Conservation (phyloP, 2,329 filamentous ascomycete species). For the Pyrenochaeta sp. region DNA sequence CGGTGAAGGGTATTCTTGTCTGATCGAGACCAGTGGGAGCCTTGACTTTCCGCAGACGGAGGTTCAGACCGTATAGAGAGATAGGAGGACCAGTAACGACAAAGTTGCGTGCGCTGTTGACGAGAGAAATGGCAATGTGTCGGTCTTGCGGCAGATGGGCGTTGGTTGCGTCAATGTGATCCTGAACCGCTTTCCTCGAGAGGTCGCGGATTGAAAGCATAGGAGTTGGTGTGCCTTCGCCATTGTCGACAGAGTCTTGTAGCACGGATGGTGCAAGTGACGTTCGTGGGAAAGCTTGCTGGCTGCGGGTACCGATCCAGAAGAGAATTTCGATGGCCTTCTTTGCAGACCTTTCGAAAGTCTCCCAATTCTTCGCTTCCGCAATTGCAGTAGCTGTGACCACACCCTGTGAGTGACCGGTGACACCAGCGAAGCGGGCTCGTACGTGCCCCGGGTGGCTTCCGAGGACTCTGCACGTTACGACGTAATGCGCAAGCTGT, state of each 20-base stretch:
- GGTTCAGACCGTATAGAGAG: slow-evolving; percentile 93
- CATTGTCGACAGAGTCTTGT: slow-evolving; percentile 91
- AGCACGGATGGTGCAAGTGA: slow-evolving; percentile 90
- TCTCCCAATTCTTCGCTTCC: slow-evolving; percentile 91
- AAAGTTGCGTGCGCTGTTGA: slow-evolving; percentile 97
- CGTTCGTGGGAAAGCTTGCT: slow-evolving; percentile 95
- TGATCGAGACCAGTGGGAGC: slow-evolving; percentile 97
- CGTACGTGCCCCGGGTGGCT: slow-evolving; percentile 88
- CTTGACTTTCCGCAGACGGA: slow-evolving; percentile 95
- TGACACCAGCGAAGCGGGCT: slow-evolving; percentile 84
- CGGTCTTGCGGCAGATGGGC: slow-evolving; percentile 91
- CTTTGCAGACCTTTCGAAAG: slow-evolving; percentile 80
- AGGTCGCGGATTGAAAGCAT: slow-evolving; percentile 98
- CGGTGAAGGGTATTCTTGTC: slow-evolving; percentile 89
- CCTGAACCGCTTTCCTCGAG: slow-evolving; percentile 85
- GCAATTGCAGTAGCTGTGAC: slow-evolving; percentile 92
- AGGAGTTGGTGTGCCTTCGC: slow-evolving; percentile 93
- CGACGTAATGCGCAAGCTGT: slow-evolving; percentile 93
- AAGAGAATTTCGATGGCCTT: slow-evolving; percentile 92
- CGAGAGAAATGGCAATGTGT: slow-evolving; percentile 92
- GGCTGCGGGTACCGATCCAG: slow-evolving; percentile 97
- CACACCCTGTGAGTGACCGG: slow-evolving; percentile 95
- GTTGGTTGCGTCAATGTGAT: slow-evolving; percentile 96
- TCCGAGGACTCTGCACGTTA: slow-evolving; percentile 91
- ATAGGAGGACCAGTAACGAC: slow-evolving; percentile 96